Evolutionary conservation across 2,329 filamentous ascomycete species (phyloP), one percentile per base, ranked within the genome.

Genomic region (Hymenoscyphus repandus): DNA sequence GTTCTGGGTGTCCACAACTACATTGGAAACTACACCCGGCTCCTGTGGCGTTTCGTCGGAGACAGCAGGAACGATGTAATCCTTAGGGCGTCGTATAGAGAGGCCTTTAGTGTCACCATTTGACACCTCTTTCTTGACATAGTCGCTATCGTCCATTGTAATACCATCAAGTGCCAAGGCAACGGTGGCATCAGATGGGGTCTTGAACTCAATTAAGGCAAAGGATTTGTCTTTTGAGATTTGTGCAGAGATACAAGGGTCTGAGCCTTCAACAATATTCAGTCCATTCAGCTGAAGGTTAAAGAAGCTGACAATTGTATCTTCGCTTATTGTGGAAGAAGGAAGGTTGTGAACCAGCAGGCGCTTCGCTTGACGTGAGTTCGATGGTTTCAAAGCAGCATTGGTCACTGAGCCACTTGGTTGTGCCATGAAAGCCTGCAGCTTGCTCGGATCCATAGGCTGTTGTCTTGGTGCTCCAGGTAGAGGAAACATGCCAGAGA

Each of bases 401-500:
- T 81, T 89, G 39, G 67, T 61, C 52, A 80, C 72, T 64, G 84
- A 73, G 49, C 85, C 85, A 49, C 82, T 82, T 12, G 92, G 88
- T 66, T 95, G 90, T 68, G 88, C 91, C 82, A 96, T 95, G 69
- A 99, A 95, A 18, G 92, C 90, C 68, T 96, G 90, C 43, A 99
- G 78, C 69, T 92, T 92, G 63, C 83, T 88, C 13, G 92, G 91
- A 62, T 99, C 93, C 85, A 97, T 93, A 32, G 90, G 86, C 65
- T 96, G 91, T 69, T 96, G 90, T 61, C 93, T 84, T 49, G 93
- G 93, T 55, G 93, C 93, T 58, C 93, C 93, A 3, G 93, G 93
- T 41, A 99, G 82, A 54, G 95, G 91, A 74, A 99, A 99, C 93
- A 99, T 96, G 74, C 92, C 86, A 59, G 95, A 99, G 40, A 99